Percentiles rank a stretch among this genome's conserved stretches.
Conservation (phyloP, 768 basidiomycete genomes). For the Baorangia bicolor region DNA sequence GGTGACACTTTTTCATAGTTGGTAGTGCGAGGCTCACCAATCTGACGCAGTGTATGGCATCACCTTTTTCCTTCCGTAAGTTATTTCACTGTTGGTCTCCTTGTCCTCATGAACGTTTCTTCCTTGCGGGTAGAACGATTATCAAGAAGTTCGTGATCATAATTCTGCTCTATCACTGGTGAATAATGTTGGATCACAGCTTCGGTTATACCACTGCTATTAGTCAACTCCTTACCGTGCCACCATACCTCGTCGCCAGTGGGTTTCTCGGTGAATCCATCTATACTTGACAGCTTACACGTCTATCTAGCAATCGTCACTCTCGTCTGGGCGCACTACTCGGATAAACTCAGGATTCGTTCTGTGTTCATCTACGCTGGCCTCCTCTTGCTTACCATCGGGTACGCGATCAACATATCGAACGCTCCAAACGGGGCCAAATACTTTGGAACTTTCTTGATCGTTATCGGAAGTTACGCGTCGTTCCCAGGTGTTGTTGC, state of each 20-base stretch:
- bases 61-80: slow-evolving; percentile 69
- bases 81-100: slow-evolving; percentile 10
- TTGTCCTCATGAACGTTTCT: not conserved
- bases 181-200: slow-evolving; percentile 30
- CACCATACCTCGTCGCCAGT: slow-evolving; percentile 67
- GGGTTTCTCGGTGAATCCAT: slow-evolving; percentile 19
- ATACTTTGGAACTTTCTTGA: slow-evolving; percentile 73
- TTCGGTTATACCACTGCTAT: slow-evolving; percentile 59
- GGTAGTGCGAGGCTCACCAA: not conserved
- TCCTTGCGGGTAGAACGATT: slow-evolving; percentile 45
- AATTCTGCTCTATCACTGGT: not conserved
- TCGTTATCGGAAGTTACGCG: slow-evolving; percentile 58
- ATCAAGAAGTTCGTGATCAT: slow-evolving; percentile 43
- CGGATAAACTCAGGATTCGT: slow-evolving; percentile 55
- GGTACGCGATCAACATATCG: slow-evolving; percentile 65
- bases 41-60: slow-evolving; percentile 58
- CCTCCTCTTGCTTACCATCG: slow-evolving; percentile 50
- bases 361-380: slow-evolving; percentile 58
- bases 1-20: not conserved
- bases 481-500: slow-evolving; percentile 58
- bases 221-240: slow-evolving; percentile 66
- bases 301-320: slow-evolving; percentile 46
- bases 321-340: slow-evolving; percentile 52
- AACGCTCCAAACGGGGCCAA: slow-evolving; percentile 51
- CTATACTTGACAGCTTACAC: not conserved